These are phyloP conservation scores for Sclerospora graminicola DNA, from an alignment of 352 stramenopile genomes.

Conservation along the genomic window DNA sequence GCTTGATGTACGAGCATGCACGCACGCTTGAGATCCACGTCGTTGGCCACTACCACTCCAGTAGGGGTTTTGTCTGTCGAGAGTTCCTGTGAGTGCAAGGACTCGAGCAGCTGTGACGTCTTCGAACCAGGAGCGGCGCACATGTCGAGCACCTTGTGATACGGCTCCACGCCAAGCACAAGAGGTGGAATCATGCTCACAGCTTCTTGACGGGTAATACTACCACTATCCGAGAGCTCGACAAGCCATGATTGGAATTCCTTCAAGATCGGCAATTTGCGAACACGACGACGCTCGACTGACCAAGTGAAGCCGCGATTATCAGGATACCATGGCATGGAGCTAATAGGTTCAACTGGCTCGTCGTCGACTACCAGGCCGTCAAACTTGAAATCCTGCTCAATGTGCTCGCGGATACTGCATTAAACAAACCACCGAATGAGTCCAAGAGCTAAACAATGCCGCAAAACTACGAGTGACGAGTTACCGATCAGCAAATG, in stretches of 20 bases:
- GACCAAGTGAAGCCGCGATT: slow-evolving; percentile 85
- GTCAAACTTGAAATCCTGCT: slow-evolving; percentile 80
- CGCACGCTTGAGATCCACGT: slow-evolving; percentile 93
- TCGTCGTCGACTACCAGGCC: slow-evolving; percentile 72
- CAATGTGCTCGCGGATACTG: slow-evolving; percentile 81
- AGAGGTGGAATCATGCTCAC: slow-evolving; percentile 99
- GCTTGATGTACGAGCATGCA: slow-evolving; percentile 99
- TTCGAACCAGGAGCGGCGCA: slow-evolving; percentile 98
- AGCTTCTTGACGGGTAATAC: slow-evolving; percentile 96
- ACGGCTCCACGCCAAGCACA: slow-evolving; percentile 89
- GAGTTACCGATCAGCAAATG: slow-evolving; percentile 63
- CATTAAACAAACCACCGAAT: not conserved
- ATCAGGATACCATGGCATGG: slow-evolving; percentile 87
- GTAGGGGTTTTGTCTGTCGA: slow-evolving; percentile 69
- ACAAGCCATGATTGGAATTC: slow-evolving; percentile 96
- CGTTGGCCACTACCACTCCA: slow-evolving; percentile 94
- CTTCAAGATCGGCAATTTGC: slow-evolving; percentile 86
- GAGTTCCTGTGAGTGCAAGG: slow-evolving; percentile 76
- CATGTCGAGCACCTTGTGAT: slow-evolving; percentile 95
- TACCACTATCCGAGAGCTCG: slow-evolving; percentile 88
- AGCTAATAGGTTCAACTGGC: slow-evolving; percentile 69
- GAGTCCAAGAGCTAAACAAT: slow-evolving; percentile 1
- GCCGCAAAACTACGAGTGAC: no score
- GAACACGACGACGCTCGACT: slow-evolving; percentile 82
- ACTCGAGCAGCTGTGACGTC: slow-evolving; percentile 97